Percentiles rank a stretch among this genome's conserved stretches.
These are phyloP conservation scores for Ophiostoma sp. DNA, from an alignment of 2,329 filamentous ascomycete species.

Conservation along the genomic window DNA sequence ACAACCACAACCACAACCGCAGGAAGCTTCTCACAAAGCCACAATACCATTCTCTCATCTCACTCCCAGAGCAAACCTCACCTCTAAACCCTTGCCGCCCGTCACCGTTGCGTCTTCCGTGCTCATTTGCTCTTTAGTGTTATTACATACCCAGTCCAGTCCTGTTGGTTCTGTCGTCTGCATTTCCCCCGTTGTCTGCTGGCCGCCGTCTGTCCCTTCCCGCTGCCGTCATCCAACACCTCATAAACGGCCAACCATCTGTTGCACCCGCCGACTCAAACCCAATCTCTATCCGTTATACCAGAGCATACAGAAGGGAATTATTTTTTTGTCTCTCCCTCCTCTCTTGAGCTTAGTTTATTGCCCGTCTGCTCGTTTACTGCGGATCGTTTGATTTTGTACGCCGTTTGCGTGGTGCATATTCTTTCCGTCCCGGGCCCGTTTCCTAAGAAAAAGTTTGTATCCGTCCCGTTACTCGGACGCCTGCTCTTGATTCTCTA, in stretches of 20 bases:
- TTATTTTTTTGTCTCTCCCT: not conserved
- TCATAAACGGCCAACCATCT: not conserved
- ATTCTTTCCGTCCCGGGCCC: slow-evolving; percentile 22
- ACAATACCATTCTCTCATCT: too few relatives aligned
- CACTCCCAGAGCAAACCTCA: not conserved
- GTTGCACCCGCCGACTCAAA: slow-evolving; percentile 13
- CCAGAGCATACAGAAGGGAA: not conserved
- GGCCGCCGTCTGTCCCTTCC: not conserved
- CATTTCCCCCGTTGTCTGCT: not conserved
- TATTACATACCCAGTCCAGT: not conserved
- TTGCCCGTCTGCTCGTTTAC: not conserved
- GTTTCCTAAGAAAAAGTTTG: slow-evolving; percentile 16
- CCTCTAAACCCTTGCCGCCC: not conserved
- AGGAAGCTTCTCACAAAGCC: not conserved
- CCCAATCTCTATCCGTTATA: not conserved
- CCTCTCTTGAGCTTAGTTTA: not conserved
- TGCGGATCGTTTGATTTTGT: slow-evolving; percentile 21
- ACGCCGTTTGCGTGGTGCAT: slow-evolving; percentile 23
- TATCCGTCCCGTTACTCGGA: slow-evolving; percentile 18
- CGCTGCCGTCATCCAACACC: not conserved
- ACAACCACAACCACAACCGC: not conserved
- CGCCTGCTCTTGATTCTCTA: not conserved
- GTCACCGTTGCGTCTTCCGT: slow-evolving; percentile 4
- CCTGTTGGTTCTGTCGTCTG: not conserved
- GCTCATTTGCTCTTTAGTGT: not conserved